A percentile compares a stretch with the other conserved stretches of the same genome.
Conservation (phyloP, 1,139 yeast genomes). For the Suhomyces chickasaworum region DNA sequence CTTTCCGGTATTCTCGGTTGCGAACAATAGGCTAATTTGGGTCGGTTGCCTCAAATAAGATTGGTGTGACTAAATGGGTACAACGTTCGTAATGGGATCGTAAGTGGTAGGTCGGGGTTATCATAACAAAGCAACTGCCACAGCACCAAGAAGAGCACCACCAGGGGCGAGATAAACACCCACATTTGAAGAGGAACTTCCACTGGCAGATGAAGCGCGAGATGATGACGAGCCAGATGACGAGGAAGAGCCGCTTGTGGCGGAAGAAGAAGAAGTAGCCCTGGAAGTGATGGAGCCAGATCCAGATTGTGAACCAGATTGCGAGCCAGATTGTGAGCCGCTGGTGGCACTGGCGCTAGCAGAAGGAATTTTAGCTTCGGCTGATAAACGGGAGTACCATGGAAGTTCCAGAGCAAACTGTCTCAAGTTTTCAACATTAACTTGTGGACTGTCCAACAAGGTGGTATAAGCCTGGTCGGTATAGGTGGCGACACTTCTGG, state of each 20-base stretch:
- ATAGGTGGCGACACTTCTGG: slow-evolving; percentile 40
- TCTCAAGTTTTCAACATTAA: slow-evolving; percentile 29
- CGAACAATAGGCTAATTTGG: not conserved
- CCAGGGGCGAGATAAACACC: slow-evolving; percentile 29
- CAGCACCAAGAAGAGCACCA: slow-evolving; percentile 40
- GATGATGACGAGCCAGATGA: not conserved
- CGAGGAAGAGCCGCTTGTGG: slow-evolving; percentile 1
- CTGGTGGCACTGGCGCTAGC: slow-evolving; percentile 3
- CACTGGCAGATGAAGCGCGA: not conserved
- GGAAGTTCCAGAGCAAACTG: slow-evolving; percentile 44
- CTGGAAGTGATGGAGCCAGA: slow-evolving; percentile 9
- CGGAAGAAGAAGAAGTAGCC: slow-evolving; percentile 6
- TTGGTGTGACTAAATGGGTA: not conserved
- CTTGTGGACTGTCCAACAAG: slow-evolving; percentile 29
- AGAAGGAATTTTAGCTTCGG: slow-evolving; percentile 17
- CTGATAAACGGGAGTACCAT: slow-evolving; percentile 42
- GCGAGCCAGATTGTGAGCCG: slow-evolving; percentile 5
- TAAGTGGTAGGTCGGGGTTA: not conserved
- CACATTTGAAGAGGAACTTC: slow-evolving; percentile 12
- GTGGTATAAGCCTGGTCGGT: slow-evolving; percentile 46
- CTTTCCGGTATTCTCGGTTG: not conserved
- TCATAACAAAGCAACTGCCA: slow-evolving; percentile 39
- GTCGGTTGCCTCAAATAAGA: not conserved
- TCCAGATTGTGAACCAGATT: not conserved
- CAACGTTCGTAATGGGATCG: not conserved